A percentile compares a stretch with the other conserved stretches of the same genome.
These are phyloP conservation scores for Heimioporus sp. DNA, from an alignment of 768 basidiomycete species.

Conservation along the genomic window DNA sequence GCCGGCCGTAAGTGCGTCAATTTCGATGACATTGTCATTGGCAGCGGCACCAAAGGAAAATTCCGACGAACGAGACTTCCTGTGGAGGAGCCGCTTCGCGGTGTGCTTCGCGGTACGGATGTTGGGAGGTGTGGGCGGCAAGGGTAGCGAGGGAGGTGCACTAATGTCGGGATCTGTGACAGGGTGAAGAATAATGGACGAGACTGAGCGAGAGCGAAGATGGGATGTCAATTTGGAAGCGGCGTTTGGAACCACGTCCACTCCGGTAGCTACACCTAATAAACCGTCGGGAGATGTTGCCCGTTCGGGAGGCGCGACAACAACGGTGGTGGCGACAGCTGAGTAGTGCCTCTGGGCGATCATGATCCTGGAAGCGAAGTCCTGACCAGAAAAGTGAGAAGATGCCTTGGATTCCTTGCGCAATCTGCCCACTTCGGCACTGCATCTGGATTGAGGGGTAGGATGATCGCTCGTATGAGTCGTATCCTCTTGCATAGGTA, in stretches of 20 bases:
- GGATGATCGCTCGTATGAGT: constrained; percentile 23
- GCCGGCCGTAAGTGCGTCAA: constrained; percentile 68
- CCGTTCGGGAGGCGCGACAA: constrained; percentile 49
- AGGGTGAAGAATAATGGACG: constrained; percentile 45
- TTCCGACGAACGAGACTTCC: constrained; percentile 63
- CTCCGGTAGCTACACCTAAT: constrained; percentile 35
- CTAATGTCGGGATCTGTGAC: constrained; percentile 41
- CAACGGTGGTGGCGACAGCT: constrained; percentile 61
- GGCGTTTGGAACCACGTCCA: constrained; percentile 26
- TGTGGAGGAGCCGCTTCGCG: constrained; percentile 49
- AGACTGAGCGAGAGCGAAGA: constrained; percentile 59
- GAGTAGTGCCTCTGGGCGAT: constrained; percentile 74
- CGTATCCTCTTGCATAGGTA: constrained; percentile 58
- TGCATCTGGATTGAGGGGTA: constrained; percentile 55
- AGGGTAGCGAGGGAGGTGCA: constrained; percentile 60
- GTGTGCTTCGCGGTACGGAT: constrained; percentile 50
- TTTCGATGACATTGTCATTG: constrained; percentile 53
- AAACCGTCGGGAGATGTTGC: constrained; percentile 4
- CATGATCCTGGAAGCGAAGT: constrained; percentile 59
- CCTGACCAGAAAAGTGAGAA: constrained; percentile 53
- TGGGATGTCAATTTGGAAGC: constrained; percentile 35
- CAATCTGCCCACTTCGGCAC: constrained; percentile 54
- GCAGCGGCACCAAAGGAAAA: constrained; percentile 60
- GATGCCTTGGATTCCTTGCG: constrained; percentile 54
- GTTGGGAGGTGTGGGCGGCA: constrained; percentile 74